A percentile compares a stretch with the other conserved stretches of the same genome.
These are phyloP conservation scores for Clonostachys byssicola DNA, from an alignment of 2,329 filamentous ascomycete genomes.

Conservation along the genomic window DNA sequence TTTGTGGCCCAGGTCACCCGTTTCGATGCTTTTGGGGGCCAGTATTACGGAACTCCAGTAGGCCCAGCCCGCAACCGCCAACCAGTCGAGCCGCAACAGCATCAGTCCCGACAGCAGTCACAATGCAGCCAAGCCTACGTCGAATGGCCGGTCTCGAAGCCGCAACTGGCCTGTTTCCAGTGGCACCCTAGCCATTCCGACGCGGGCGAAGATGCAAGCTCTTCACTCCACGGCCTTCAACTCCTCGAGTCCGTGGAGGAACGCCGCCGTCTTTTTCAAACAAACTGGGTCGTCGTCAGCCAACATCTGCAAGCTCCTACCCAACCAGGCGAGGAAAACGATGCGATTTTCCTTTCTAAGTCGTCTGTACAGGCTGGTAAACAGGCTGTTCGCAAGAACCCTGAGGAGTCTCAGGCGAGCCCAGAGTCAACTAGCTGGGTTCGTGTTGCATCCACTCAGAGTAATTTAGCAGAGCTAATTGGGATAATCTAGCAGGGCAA, in stretches of 20 bases:
- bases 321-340: background rate
- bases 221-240: background rate
- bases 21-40: background rate
- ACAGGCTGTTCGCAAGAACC: too few relatives aligned
- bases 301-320: background rate
- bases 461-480: too few relatives aligned
- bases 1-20: background rate
- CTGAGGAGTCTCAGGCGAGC: too few relatives aligned
- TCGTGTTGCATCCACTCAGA: too few relatives aligned
- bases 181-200: background rate
- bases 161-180: background rate
- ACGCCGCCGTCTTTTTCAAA: background rate
- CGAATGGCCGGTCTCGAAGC: background rate
- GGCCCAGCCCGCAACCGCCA: background rate
- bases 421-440: too few relatives aligned
- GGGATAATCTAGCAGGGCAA: too few relatives aligned
- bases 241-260: background rate
- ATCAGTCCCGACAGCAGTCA: background rate
- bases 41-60: background rate
- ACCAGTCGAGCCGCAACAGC: too few relatives aligned
- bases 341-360: slow-evolving; percentile 9
- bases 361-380: too few relatives aligned
- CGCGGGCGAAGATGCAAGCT: background rate
- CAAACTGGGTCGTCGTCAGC: background rate
- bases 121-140: background rate